A percentile compares a stretch with the other conserved stretches of the same genome.
These are phyloP conservation scores for Trametes polyzona DNA, from an alignment of 1,284 basidiomycete genomes.

Conservation along the genomic window DNA sequence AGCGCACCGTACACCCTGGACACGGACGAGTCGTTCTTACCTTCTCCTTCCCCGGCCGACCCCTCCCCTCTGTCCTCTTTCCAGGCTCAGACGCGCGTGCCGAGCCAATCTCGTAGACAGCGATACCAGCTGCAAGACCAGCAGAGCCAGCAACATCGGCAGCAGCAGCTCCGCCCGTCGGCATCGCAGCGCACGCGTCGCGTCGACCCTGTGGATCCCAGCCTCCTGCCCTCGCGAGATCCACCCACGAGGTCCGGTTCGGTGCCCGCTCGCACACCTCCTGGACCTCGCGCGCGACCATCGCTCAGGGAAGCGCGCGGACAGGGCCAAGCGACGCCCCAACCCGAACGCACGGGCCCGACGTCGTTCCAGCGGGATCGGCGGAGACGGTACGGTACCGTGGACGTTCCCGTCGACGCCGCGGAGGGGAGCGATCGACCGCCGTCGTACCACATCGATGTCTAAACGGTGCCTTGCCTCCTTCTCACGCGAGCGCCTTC, in stretches of 20 bases:
- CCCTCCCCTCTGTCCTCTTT: conserved; percentile 1
- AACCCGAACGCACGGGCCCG: background rate
- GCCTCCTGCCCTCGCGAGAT: conserved; percentile 13
- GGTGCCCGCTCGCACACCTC: background rate
- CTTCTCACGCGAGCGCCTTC: background rate
- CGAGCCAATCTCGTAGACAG: background rate
- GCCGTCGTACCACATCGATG: conserved; percentile 14
- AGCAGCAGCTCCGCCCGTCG: background rate
- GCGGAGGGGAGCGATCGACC: conserved; percentile 6
- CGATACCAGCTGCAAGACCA: background rate
- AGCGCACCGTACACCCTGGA: conserved; percentile 12
- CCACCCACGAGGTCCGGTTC: background rate
- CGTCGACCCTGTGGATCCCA: conserved; percentile 24
- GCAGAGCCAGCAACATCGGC: background rate
- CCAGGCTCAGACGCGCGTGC: background rate
- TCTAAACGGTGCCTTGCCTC: background rate
- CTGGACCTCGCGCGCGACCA: background rate
- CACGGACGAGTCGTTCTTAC: conserved; percentile 13
- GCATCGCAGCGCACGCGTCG: conserved; percentile 3
- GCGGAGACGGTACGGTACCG: conserved; percentile 13
- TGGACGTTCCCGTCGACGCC: conserved; percentile 24
- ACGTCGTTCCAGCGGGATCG: conserved; percentile 10
- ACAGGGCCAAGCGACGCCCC: background rate
- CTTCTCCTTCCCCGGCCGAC: conserved; percentile 9
- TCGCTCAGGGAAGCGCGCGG: background rate